These are phyloP conservation scores for Daldinia sp. DNA, from an alignment of 2,329 filamentous ascomycete genomes.

Conservation along the genomic window DNA sequence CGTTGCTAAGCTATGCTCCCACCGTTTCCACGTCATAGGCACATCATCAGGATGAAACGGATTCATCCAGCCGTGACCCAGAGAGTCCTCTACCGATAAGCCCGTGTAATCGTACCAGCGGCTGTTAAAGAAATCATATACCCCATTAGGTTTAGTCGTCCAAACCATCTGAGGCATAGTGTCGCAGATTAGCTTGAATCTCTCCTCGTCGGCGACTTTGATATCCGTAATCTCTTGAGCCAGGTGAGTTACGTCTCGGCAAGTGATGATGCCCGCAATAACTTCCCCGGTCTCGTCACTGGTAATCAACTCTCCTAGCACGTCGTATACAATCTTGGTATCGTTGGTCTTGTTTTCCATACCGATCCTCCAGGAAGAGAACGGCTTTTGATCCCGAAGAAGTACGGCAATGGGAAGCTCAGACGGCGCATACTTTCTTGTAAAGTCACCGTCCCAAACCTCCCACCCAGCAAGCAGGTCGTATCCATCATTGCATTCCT, in stretches of 20 bases:
- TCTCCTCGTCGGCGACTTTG: slow-evolving; percentile 76
- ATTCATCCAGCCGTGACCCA: slow-evolving; percentile 71
- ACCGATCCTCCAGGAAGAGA: slow-evolving; percentile 71
- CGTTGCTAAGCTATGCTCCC: slow-evolving; percentile 72
- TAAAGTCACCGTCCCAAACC: slow-evolving; percentile 76
- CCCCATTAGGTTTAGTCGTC: slow-evolving; percentile 76
- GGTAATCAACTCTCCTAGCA: slow-evolving; percentile 73
- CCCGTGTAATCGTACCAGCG: slow-evolving; percentile 87
- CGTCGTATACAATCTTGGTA: slow-evolving; percentile 70
- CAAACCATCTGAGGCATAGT: slow-evolving; percentile 79
- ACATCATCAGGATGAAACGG: slow-evolving; percentile 80
- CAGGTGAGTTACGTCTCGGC: slow-evolving; percentile 78
- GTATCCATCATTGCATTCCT: slow-evolving; percentile 59
- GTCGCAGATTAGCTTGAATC: slow-evolving; percentile 82
- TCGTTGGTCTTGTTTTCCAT: slow-evolving; percentile 68
- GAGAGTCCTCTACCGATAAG: slow-evolving; percentile 69
- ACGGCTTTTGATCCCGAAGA: slow-evolving; percentile 70
- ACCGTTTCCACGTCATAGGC: slow-evolving; percentile 64
- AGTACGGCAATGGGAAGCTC: slow-evolving; percentile 77
- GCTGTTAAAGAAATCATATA: slow-evolving; percentile 79
- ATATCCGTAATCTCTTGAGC: slow-evolving; percentile 77
- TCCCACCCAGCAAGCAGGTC: slow-evolving; percentile 72
- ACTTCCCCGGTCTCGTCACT: slow-evolving; percentile 78
- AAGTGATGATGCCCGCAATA: slow-evolving; percentile 77
- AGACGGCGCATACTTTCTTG: slow-evolving; percentile 63